Base-by-base conservation (phyloP, 1,284 basidiomycete genomes). In the Tremellales sp. region DNA sequence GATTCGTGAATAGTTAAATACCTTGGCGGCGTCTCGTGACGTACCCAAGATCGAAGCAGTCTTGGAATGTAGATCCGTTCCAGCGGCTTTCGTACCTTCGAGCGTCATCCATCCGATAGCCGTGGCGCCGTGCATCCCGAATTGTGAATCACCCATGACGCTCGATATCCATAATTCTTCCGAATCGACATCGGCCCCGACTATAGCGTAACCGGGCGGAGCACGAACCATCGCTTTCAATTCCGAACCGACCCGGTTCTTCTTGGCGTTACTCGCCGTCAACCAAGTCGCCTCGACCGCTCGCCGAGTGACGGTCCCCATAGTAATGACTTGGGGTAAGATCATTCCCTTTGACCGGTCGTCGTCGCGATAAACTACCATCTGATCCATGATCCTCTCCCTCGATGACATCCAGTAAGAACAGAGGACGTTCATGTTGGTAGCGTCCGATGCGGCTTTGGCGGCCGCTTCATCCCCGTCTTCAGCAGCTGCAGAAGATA, bases 51-150 rank as follows among this genome's bases (percentile, higher is more conserved):
- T 98, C 52, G 77, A 84, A 5, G 94, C 96, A 7, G 94, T 97
- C 77, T 97, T 97, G 23, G 92, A 97, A 68, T 98, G 94, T 45
- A 99, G 76, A 74, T 98, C 96, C 2, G 94, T 98, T 4, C 92
- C 94, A 0, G 87, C 86, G 0, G 85, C 81, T 74, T 98, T 99
- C n/a, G 93, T 97, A 1, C 96, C 96, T 73, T 98, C 96, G 23
- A 98, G 81, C 11, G 94, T 98, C 94, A 98, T 98, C 96, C 94
- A 98, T 0, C 94, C 96, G 40, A 99, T 85, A 0, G 94, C 92
- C 1, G 93, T 97, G 3, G 92, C 91, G 15, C 96, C 94, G 62
- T 99, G 94, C 51, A 97, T 75, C 7, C 94, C 96, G 68, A 98
- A 97, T 74, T 99, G 94, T 0, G 93, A 90, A 67, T 99, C 96